Evolutionary conservation across 805 yeast genomes (phyloP).

Genomic region (Candida awuae): DNA sequence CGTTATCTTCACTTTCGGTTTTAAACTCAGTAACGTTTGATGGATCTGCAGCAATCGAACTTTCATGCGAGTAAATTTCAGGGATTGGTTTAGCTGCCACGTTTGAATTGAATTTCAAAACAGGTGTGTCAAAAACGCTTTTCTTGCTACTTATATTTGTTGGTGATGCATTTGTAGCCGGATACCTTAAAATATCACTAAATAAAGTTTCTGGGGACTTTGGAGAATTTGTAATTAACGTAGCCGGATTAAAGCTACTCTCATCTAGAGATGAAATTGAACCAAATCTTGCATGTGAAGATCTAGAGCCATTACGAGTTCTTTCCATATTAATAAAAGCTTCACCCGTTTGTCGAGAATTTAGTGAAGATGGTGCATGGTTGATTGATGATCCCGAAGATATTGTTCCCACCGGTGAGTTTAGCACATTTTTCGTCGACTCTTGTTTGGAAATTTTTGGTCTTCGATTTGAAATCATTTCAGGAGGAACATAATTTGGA

Average conservation of each 20-base stretch:
- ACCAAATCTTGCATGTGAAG: slow-evolving; percentile 5
- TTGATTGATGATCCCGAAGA: slow-evolving; percentile 4
- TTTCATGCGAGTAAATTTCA: too few relatives aligned
- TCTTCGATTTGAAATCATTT: slow-evolving; percentile 59
- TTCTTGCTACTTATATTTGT: neutral
- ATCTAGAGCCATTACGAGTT: slow-evolving; percentile 5
- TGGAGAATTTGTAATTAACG: slow-evolving; percentile 9
- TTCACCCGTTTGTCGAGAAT: slow-evolving; percentile 4
- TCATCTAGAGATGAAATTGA: slow-evolving; percentile 7
- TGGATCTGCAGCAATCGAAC: too few relatives aligned
- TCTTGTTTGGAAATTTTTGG: slow-evolving; percentile 3
- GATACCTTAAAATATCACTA: slow-evolving; percentile 17
- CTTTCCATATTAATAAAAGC: slow-evolving; percentile 8
- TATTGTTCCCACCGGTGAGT: neutral
- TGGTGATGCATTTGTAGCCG: neutral
- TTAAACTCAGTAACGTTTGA: too few relatives aligned
- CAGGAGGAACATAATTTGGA: slow-evolving; percentile 38
- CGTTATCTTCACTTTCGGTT: too few relatives aligned
- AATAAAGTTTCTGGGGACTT: slow-evolving; percentile 22
- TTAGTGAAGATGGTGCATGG: slow-evolving; percentile 1
- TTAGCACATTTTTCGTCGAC: neutral
- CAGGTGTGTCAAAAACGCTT: too few relatives aligned
- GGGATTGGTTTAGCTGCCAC: too few relatives aligned
- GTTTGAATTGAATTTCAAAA: too few relatives aligned
- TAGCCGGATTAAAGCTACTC: neutral